These are phyloP conservation scores for Halenospora varia DNA, from an alignment of 495 filamentous ascomycete genomes.

Conservation along the genomic window DNA sequence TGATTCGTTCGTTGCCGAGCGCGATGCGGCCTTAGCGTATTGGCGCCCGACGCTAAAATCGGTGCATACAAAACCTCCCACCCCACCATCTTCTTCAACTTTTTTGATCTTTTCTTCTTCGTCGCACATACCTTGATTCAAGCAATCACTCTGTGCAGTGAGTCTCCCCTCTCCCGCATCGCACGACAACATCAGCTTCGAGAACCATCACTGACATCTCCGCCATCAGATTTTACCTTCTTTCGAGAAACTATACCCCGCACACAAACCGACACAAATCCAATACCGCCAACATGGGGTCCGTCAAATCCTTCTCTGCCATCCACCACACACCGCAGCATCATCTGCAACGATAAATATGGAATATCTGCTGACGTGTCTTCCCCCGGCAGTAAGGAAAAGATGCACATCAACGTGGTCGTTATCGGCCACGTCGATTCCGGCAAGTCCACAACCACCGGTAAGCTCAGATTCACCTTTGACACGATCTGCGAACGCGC, in stretches of 20 bases:
- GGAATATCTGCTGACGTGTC: constrained; percentile 15
- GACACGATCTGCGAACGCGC: background rate
- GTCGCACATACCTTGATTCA: constrained; percentile 29
- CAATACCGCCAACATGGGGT: constrained; percentile 29
- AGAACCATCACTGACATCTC: constrained; percentile 5
- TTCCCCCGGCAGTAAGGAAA: constrained; percentile 61
- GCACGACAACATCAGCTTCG: background rate
- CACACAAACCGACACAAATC: constrained; percentile 14
- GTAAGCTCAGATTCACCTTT: constrained; percentile 38
- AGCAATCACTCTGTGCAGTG: constrained; percentile 30
- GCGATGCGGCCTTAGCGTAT: too few species aligned
- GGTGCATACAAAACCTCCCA: background rate
- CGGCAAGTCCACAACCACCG: constrained; percentile 97
- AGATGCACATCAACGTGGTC: constrained; percentile 83
- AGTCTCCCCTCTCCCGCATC: constrained; percentile 2
- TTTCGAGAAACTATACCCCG: constrained; percentile 17
- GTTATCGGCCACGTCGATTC: constrained; percentile 99
- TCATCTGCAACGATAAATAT: constrained; percentile 15
- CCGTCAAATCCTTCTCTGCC: constrained; percentile 11
- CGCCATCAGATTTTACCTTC: constrained; percentile 16
- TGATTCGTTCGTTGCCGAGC: too few species aligned
- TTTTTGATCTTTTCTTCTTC: constrained; percentile 7
- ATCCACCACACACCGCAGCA: constrained; percentile 3
- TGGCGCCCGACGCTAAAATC: too few species aligned
- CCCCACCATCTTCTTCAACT: background rate